Evolutionary conservation across 148 eudicot species (phyloP).

Genomic region (Rhododendron molle): DNA sequence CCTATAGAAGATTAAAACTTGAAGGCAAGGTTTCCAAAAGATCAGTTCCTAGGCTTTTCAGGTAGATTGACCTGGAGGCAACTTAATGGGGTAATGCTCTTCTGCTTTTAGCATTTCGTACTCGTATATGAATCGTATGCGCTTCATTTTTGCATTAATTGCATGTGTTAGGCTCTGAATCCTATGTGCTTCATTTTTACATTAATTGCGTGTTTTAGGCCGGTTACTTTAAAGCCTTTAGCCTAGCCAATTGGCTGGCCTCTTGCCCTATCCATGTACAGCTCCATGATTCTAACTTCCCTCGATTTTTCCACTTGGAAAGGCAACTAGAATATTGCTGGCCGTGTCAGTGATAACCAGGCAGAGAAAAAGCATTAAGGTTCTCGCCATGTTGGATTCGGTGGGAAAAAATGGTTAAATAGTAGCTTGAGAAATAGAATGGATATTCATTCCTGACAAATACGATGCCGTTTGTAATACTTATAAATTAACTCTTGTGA

Average conservation of each 20-base stretch:
- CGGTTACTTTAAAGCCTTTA: neutral
- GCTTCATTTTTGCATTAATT: neutral
- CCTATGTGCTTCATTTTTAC: no score
- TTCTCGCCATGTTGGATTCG: neutral
- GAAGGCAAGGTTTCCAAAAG: conserved; percentile 85
- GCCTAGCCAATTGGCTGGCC: neutral
- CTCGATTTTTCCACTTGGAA: neutral
- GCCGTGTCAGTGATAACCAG: neutral
- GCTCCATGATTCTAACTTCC: no score
- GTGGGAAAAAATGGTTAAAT: neutral
- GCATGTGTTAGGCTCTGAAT: neutral
- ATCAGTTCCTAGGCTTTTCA: conserved; percentile 86
- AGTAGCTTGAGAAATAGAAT: neutral
- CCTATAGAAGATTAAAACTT: conserved; percentile 79
- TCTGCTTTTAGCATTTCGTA: neutral
- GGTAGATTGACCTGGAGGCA: conserved; percentile 27
- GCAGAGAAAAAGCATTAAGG: neutral
- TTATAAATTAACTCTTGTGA: neutral
- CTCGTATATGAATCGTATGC: neutral
- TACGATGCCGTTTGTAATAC: neutral
- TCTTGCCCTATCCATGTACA: neutral
- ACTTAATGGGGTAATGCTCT: neutral
- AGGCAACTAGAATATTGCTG: neutral
- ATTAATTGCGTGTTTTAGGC: neutral
- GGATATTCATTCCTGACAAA: neutral